These are phyloP conservation scores for Fusarium protoensiforme DNA, from an alignment of 2,329 filamentous ascomycete species.

Conservation along the genomic window DNA sequence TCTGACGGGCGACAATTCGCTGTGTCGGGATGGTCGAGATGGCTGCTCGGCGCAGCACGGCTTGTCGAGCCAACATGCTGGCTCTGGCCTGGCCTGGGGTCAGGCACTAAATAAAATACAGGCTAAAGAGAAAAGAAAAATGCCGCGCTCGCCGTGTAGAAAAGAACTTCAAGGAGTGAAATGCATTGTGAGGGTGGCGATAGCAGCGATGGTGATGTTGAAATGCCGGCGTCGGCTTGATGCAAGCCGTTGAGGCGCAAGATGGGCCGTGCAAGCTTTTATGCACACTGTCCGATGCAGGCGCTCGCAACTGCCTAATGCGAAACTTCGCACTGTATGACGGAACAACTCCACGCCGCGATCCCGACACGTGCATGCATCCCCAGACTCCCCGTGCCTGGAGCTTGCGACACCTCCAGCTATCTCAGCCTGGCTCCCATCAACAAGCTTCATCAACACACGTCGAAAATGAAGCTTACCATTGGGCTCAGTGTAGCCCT, in stretches of 20 bases:
- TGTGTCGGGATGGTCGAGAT: slow-evolving; percentile 34
- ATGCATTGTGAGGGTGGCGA: slow-evolving; percentile 35
- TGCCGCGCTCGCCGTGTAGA: slow-evolving; percentile 1
- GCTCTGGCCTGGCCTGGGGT: not conserved
- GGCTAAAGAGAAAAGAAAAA: not conserved
- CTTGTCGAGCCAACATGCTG: slow-evolving; percentile 41
- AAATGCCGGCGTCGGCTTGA: slow-evolving; percentile 9
- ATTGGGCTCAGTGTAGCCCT: slow-evolving; percentile 53
- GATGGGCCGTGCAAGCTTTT: not conserved
- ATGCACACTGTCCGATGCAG: not conserved
- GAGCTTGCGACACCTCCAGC: slow-evolving; percentile 48
- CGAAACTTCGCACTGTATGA: slow-evolving; percentile 34
- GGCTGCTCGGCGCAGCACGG: slow-evolving; percentile 36
- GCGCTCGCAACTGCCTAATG: not conserved
- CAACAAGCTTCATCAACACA: slow-evolving; percentile 47
- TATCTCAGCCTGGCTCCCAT: slow-evolving; percentile 41
- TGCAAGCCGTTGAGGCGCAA: slow-evolving; percentile 2
- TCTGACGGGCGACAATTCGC: slow-evolving; percentile 34
- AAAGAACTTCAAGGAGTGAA: slow-evolving; percentile 17
- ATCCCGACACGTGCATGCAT: slow-evolving; percentile 44
- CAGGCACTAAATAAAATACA: not conserved
- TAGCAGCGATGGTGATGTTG: slow-evolving; percentile 7
- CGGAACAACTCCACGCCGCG: slow-evolving; percentile 45
- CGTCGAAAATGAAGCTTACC: slow-evolving; percentile 56
- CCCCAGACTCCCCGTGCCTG: slow-evolving; percentile 34